phyloP scores from a whole-genome alignment of 169 alveolate genomes.

The Toxoplasma gondii region DNA sequence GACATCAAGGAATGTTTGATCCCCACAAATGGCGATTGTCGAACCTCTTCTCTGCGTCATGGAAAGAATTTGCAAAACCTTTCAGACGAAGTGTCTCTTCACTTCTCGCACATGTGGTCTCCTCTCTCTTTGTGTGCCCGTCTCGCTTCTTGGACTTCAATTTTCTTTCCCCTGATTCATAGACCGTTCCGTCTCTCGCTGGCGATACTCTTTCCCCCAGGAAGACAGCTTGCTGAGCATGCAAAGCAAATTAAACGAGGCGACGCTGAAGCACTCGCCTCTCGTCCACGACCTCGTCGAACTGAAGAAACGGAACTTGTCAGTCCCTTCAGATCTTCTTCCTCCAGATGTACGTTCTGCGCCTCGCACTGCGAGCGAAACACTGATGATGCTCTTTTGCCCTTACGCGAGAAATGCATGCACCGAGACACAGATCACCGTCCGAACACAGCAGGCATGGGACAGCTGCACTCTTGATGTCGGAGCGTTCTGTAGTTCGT shows the following conservation, averaged over 20 bases:
- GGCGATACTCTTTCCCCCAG: not conserved
- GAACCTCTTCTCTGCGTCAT: too few species aligned
- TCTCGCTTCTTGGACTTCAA: not conserved
- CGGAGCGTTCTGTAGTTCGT: too few species aligned
- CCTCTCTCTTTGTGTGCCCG: too few species aligned
- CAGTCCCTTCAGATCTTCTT: not conserved
- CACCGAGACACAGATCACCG: too few species aligned
- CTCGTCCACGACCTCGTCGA: conserved; percentile 8
- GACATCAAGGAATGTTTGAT: too few species aligned
- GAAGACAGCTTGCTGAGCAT: conserved; percentile 40
- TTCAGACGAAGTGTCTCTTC: not conserved
- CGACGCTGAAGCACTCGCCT: conserved; percentile 42
- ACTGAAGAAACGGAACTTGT: not conserved
- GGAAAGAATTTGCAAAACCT: too few species aligned
- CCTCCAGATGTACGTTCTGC: conserved; percentile 10
- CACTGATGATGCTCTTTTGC: too few species aligned
- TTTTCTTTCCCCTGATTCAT: not conserved
- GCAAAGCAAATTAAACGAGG: conserved; percentile 32
- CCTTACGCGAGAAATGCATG: too few species aligned
- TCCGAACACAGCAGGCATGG: too few species aligned
- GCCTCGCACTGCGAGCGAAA: too few species aligned
- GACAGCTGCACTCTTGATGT: too few species aligned
- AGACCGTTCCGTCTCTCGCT: not conserved
- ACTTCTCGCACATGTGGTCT: not conserved
- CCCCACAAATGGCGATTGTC: too few species aligned